Evolutionary conservation across 441 rosid genomes (phyloP).

Genomic region (Populus hybrid): DNA sequence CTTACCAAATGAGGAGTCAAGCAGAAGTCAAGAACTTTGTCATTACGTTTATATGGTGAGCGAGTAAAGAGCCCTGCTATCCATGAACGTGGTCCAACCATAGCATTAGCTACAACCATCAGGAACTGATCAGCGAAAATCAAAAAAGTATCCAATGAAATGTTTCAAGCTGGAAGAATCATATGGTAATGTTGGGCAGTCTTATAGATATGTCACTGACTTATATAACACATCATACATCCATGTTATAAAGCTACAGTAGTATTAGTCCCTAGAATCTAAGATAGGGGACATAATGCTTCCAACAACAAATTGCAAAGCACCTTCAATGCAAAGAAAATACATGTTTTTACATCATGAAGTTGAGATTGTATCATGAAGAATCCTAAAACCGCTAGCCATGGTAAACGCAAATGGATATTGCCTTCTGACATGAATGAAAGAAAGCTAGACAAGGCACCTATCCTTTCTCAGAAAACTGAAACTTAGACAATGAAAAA

Average conservation of each 20-base stretch:
- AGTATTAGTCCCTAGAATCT: neutral
- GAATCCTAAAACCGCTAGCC: neutral
- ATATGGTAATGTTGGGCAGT: neutral
- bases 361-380: neutral
- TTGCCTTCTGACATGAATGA: neutral
- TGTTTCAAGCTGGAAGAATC: neutral
- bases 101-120: slow-evolving; percentile 72
- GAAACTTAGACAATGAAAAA: neutral
- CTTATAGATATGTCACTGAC: neutral
- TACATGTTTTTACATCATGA: neutral
- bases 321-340: neutral
- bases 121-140: slow-evolving; percentile 31
- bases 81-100: slow-evolving; percentile 96
- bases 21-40: slow-evolving; percentile 45
- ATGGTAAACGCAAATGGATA: neutral
- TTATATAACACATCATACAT: neutral
- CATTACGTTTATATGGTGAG: slow-evolving; percentile 48
- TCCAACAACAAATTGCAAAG: neutral
- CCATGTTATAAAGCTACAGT: neutral
- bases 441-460: neutral
- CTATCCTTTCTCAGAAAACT: neutral
- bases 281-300: neutral
- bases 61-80: slow-evolving; percentile 84
- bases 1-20: slow-evolving; percentile 73
- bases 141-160: slow-evolving; percentile 14